Percentiles rank a stretch among this genome's conserved stretches.
Evolutionary conservation across 306 rosid species (phyloP).

Genomic region (Malus asiatica): DNA sequence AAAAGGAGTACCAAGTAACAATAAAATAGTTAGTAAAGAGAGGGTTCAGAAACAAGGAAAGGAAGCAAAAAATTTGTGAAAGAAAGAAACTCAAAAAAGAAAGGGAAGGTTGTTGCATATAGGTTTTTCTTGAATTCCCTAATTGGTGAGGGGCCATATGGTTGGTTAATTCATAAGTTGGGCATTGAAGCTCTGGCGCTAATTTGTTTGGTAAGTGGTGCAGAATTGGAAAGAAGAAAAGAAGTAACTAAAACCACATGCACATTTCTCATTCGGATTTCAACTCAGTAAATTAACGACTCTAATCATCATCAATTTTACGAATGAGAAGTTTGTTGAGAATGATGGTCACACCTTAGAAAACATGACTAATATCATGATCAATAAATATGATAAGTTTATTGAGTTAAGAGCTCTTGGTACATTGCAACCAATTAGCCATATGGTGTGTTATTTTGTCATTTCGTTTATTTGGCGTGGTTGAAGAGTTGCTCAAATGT

Average conservation of each 20-base stretch:
- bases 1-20: constrained; percentile 22
- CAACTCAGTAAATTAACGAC: no score
- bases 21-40: constrained; percentile 14
- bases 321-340: no score
- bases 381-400: neutral
- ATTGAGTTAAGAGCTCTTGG: neutral
- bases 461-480: constrained; percentile 10
- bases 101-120: neutral
- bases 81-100: constrained; percentile 20
- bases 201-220: no score
- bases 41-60: constrained; percentile 14
- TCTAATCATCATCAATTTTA: no score
- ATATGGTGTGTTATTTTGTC: no score
- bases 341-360: no score
- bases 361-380: neutral
- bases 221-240: no score
- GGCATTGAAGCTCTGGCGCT: constrained; percentile 17
- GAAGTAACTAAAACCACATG: no score
- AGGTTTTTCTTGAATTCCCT: constrained; percentile 28
- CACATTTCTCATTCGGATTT: no score
- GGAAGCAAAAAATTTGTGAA: constrained; percentile 24
- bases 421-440: no score
- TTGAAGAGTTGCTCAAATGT: constrained; percentile 24
- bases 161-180: constrained; percentile 27
- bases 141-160: constrained; percentile 19